Evolutionary conservation across 768 basidiomycete genomes (phyloP), one percentile per base, ranked within the genome.

Genomic region (Roridomyces roridus): DNA sequence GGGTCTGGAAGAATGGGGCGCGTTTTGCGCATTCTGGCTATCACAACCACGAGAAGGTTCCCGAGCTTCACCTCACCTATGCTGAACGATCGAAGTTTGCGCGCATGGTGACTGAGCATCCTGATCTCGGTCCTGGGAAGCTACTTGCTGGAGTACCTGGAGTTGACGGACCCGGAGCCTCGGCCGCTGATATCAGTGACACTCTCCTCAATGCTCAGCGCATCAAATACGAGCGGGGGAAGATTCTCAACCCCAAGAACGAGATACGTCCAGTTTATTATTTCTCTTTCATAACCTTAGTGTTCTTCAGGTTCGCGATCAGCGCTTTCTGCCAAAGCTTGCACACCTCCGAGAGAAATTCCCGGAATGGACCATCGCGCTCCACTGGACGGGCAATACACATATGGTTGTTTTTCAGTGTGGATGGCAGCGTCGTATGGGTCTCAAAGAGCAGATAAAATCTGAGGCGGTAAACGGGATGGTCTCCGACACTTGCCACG

Each of bases 401-500:
- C 40, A 57, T n/a, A 60, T 68, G 12, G 55, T 69, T 17, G 53
- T 59, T 2, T 50, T 67, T 36, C 68, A 69, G 41, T 60, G 63
- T 23, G 49, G 60, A 6, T 61, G 58, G 29, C 65, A 67, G 67
- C 48, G 47, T 5, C 52, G 56, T 4, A 56, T 65, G 34, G 36
- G 62, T 5, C 51, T 69, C 28, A 67, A 59, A 46, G 57, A 53
- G 21, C 15, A 44, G 46, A 53, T 59, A 44, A 53, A 47, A 40
- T 47, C 14, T 20, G 51, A 53, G 15, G 50, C 74, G 4, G 53
- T 75, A 18, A 74, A 76, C 62, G 75, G 76, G 0, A 46, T 71
- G 18, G 67, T 76, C 24, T 71, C 68, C 21, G 73, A 76, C 63
- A 75, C 69, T 0, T 72, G 73, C 10, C 74, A 77, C 60, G 68